Evolutionary conservation across 1,284 basidiomycete species (phyloP).

Genomic region (Polyporus tsugae): DNA sequence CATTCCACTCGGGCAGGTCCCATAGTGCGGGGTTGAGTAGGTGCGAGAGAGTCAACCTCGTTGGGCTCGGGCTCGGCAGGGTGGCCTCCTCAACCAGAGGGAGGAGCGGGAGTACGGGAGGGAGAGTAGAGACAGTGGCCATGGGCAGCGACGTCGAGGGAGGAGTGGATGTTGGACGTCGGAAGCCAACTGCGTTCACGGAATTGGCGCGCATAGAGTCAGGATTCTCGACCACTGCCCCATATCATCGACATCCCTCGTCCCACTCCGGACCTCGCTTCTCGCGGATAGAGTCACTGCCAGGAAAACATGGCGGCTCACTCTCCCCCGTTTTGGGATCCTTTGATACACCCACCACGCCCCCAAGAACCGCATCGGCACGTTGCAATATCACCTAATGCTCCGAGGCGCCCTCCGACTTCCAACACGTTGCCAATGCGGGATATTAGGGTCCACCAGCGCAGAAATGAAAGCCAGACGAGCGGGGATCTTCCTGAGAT

Average conservation of each 20-base stretch:
- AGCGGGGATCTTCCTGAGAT: conserved; percentile 20
- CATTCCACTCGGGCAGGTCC: conserved; percentile 41
- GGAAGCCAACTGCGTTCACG: conserved; percentile 7
- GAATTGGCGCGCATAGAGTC: conserved; percentile 21
- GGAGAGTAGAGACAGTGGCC: conserved; percentile 18
- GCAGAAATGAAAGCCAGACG: neutral
- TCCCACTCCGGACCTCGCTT: conserved; percentile 15
- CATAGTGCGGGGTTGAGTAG: conserved; percentile 39
- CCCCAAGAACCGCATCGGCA: conserved; percentile 15
- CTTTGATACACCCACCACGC: conserved; percentile 28
- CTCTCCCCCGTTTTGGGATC: conserved; percentile 12
- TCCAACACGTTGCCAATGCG: conserved; percentile 19
- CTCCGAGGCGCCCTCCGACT: neutral
- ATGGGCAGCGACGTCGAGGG: conserved; percentile 21
- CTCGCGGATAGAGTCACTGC: conserved; percentile 17
- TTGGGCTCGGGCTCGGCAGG: neutral
- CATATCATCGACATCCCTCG: conserved; percentile 17
- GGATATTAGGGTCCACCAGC: conserved; percentile 18
- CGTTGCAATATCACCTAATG: conserved; percentile 16
- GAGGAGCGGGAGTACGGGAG: conserved; percentile 2
- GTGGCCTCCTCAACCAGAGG: neutral
- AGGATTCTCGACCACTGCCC: conserved; percentile 22
- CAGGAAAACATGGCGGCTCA: conserved; percentile 4
- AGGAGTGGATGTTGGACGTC: conserved; percentile 1
- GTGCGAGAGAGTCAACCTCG: conserved; percentile 34